Evolutionary conservation across 148 eudicot species (phyloP).

Genomic region (Camellia granthamiana): DNA sequence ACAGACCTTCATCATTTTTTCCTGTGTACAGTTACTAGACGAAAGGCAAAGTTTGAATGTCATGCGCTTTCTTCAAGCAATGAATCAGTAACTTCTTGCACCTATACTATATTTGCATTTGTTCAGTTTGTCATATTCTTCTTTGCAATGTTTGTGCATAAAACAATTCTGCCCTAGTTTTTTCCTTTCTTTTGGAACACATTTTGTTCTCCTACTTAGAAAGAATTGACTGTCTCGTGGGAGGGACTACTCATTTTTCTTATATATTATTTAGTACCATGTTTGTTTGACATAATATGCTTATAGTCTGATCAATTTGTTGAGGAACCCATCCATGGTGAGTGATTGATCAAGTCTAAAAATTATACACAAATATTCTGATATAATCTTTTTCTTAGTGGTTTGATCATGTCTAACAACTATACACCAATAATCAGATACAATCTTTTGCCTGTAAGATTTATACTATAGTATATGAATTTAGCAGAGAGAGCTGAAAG

Average conservation of each 20-base stretch:
- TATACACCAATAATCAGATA: too few relatives aligned
- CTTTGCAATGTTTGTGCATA: background rate
- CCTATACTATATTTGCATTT: background rate
- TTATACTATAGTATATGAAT: too few relatives aligned
- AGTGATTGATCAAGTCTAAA: background rate
- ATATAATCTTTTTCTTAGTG: too few relatives aligned
- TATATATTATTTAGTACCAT: background rate
- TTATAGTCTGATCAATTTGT: background rate
- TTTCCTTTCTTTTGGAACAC: background rate
- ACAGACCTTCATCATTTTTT: background rate
- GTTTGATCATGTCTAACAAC: background rate
- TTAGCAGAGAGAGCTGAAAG: background rate
- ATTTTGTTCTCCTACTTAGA: background rate
- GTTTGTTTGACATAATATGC: background rate
- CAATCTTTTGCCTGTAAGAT: too few relatives aligned
- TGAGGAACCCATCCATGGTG: background rate
- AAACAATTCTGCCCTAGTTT: background rate
- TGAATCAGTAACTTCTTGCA: slow-evolving; percentile 21
- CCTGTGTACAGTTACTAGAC: slow-evolving; percentile 20
- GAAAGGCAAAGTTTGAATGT: slow-evolving; percentile 30
- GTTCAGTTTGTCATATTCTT: background rate
- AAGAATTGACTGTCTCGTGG: background rate
- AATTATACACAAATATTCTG: background rate
- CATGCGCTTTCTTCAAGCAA: slow-evolving; percentile 31
- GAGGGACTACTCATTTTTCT: background rate